Evolutionary conservation across 495 filamentous ascomycete species (phyloP).

Genomic region (Chaetomium tenue): DNA sequence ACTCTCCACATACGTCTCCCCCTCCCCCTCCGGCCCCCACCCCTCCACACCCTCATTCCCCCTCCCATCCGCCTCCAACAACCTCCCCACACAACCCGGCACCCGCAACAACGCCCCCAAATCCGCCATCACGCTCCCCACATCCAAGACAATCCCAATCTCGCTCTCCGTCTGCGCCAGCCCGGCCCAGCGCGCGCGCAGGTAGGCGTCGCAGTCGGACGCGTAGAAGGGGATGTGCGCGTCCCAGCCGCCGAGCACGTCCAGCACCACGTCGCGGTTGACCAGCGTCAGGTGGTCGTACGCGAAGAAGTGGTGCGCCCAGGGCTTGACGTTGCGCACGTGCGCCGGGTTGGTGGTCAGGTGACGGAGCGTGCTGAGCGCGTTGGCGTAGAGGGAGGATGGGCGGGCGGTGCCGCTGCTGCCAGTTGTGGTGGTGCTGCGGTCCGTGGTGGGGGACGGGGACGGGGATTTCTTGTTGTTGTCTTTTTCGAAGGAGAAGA

Average conservation of each 20-base stretch:
- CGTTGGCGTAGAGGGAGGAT: slow-evolving; percentile 51
- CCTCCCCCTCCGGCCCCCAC: slow-evolving; percentile 20
- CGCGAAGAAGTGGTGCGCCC: slow-evolving; percentile 55
- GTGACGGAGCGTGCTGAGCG: slow-evolving; percentile 43
- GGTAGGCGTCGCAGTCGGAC: slow-evolving; percentile 50
- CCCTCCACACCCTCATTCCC: slow-evolving; percentile 28
- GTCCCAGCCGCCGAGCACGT: slow-evolving; percentile 58
- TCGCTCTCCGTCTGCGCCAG: slow-evolving; percentile 48
- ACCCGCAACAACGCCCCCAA: slow-evolving; percentile 47
- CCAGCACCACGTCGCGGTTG: slow-evolving; percentile 50
- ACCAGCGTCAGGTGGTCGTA: slow-evolving; percentile 60
- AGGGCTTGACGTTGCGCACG: slow-evolving; percentile 28
- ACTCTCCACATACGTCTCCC: slow-evolving; percentile 35
- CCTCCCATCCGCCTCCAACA: slow-evolving; percentile 32
- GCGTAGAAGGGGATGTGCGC: slow-evolving; percentile 59
- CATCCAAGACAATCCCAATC: slow-evolving; percentile 52
- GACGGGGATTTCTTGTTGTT: too few species aligned
- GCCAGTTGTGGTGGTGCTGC: too few species aligned
- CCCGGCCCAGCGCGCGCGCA: slow-evolving; percentile 53
- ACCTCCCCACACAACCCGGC: slow-evolving; percentile 28
- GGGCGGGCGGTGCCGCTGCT: too few species aligned
- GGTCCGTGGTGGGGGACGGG: too few species aligned
- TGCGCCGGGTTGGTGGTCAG: slow-evolving; percentile 25
- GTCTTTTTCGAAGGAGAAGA: slow-evolving; percentile 47
- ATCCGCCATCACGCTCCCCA: slow-evolving; percentile 47